Evolutionary conservation across 2,329 filamentous ascomycete species (phyloP).

Genomic region (Pyrenochaeta sp.): DNA sequence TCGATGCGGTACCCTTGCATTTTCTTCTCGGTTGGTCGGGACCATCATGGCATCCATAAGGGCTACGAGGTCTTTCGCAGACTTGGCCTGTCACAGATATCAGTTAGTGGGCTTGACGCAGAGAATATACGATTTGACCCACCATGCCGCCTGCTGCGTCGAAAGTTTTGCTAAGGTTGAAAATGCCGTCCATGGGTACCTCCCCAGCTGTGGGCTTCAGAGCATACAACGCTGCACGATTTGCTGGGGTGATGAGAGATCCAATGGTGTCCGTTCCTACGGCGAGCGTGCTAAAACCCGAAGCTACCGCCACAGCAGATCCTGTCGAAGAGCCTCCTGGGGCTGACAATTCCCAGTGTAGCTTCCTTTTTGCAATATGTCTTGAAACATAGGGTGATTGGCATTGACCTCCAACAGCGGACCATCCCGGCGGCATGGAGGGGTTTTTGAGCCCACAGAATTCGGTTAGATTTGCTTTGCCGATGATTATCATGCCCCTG

Average conservation of each 20-base stretch:
- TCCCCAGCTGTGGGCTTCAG: conserved; percentile 50
- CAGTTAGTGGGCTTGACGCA: conserved; percentile 7
- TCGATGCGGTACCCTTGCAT: conserved; percentile 27
- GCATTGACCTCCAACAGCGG: conserved; percentile 50
- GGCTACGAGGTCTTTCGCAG: conserved; percentile 46
- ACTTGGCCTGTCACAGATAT: conserved; percentile 37
- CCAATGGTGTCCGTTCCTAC: conserved; percentile 53
- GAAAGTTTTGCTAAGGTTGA: conserved; percentile 45
- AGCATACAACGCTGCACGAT: conserved; percentile 50
- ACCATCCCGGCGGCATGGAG: conserved; percentile 52
- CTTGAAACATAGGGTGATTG: conserved; percentile 50
- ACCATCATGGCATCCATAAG: conserved; percentile 34
- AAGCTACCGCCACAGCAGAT: conserved; percentile 50
- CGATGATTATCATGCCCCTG: conserved; percentile 54
- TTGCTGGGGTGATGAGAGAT: conserved; percentile 52
- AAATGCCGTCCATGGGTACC: conserved; percentile 48
- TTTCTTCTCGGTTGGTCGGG: conserved; percentile 38
- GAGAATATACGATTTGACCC: conserved; percentile 5
- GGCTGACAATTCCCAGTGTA: conserved; percentile 49
- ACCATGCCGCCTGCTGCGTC: conserved; percentile 47
- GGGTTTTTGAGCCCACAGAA: conserved; percentile 48
- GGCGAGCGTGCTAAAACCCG: conserved; percentile 52
- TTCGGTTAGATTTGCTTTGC: conserved; percentile 54
- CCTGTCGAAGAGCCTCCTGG: conserved; percentile 50
- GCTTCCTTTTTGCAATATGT: conserved; percentile 48